These are phyloP conservation scores for Pseudevernia furfuracea DNA, from an alignment of 495 filamentous ascomycete species.

Conservation along the genomic window DNA sequence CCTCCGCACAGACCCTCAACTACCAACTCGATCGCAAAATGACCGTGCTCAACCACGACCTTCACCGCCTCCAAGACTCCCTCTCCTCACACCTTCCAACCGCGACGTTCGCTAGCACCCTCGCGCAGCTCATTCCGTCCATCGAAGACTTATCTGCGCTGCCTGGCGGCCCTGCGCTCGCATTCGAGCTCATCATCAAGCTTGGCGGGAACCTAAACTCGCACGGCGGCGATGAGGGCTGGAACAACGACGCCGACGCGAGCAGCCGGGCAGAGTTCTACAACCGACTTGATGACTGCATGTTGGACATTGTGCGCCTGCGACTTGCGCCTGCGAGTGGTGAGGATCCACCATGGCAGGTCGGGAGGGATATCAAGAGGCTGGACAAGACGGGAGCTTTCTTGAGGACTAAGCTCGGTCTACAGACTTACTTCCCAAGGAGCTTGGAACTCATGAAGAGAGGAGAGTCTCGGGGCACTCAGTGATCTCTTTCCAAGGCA, in stretches of 20 bases:
- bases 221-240: slow-evolving; percentile 40
- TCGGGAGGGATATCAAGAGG: slow-evolving; percentile 41
- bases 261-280: slow-evolving; percentile 39
- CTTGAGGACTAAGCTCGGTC: slow-evolving; percentile 36
- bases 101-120: slow-evolving; percentile 31
- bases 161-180: slow-evolving; percentile 36
- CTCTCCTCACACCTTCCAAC: slow-evolving; percentile 43
- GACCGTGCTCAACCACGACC: slow-evolving; percentile 48
- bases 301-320: slow-evolving; percentile 40
- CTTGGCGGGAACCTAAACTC: slow-evolving; percentile 46
- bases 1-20: slow-evolving; percentile 39
- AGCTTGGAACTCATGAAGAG: slow-evolving; percentile 40
- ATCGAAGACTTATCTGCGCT: slow-evolving; percentile 39
- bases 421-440: slow-evolving; percentile 41
- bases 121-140: slow-evolving; percentile 37
- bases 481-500: neutral
- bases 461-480: slow-evolving; percentile 12
- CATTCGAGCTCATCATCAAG: slow-evolving; percentile 46
- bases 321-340: slow-evolving; percentile 27
- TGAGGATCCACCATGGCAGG: slow-evolving; percentile 37
- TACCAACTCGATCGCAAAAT: slow-evolving; percentile 48
- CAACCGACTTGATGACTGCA: slow-evolving; percentile 34
- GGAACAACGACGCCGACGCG: slow-evolving; percentile 37
- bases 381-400: slow-evolving; percentile 44
- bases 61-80: slow-evolving; percentile 46